Percentiles rank a stretch among this genome's conserved stretches.
These are phyloP conservation scores for Trichoderma oligosporum DNA, from an alignment of 2,329 filamentous ascomycete species.

Conservation along the genomic window DNA sequence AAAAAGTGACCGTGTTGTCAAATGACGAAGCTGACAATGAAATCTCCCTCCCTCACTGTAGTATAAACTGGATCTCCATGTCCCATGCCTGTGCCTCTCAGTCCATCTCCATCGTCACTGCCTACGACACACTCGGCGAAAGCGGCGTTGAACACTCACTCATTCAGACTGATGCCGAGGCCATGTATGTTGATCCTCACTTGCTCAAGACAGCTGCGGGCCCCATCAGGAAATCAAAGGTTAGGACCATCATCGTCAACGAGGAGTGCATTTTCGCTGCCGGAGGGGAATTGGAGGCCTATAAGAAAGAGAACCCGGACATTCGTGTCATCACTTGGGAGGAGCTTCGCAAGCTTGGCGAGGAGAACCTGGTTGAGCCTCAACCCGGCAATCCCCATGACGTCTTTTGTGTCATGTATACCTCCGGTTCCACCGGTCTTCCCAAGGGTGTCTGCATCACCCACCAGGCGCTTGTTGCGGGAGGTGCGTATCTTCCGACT, in stretches of 20 bases:
- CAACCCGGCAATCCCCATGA: constrained; percentile 71
- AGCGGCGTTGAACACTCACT: constrained; percentile 83
- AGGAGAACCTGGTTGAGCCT: constrained; percentile 67
- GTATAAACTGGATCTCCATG: constrained; percentile 77
- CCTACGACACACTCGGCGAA: constrained; percentile 87
- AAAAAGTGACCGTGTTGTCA: not conserved
- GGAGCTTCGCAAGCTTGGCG: constrained; percentile 53
- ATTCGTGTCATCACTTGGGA: constrained; percentile 52
- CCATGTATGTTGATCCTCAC: constrained; percentile 84
- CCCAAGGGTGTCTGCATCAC: constrained; percentile 86
- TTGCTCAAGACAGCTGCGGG: constrained; percentile 60
- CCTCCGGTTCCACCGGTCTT: constrained; percentile 82
- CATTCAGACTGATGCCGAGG: constrained; percentile 71
- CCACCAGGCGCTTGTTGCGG: constrained; percentile 75
- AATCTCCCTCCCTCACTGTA: constrained; percentile 30
- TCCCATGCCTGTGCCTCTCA: constrained; percentile 77
- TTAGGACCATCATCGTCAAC: constrained; percentile 63
- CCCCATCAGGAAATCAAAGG: constrained; percentile 53
- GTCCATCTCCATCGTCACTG: constrained; percentile 86
- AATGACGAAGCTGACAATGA: not conserved
- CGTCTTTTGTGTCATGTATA: constrained; percentile 80
- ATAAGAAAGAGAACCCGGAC: constrained; percentile 54
- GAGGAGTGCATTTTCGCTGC: constrained; percentile 51
- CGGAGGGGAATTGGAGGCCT: constrained; percentile 49
- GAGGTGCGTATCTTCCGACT: constrained; percentile 40